Percentiles rank a stretch among this genome's conserved stretches.
phyloP scores from a whole-genome alignment of 345 rosid species.

The Rubroshorea leprosula region DNA sequence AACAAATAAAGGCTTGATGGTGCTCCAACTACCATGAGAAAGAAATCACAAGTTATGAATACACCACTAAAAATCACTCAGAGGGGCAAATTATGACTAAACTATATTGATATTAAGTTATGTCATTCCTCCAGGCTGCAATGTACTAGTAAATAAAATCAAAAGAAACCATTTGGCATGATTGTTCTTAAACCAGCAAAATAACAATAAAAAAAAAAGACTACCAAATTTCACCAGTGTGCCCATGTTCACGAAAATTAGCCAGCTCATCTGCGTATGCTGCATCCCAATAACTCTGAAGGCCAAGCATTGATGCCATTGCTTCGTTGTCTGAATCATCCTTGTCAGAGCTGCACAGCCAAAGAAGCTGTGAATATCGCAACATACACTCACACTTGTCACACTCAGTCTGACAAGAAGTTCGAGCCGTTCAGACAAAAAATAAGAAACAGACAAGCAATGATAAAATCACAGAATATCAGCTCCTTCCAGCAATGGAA shows the following conservation, averaged over 20 bases:
- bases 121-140: too few species aligned
- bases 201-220: too few species aligned
- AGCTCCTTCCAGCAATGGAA: too few species aligned
- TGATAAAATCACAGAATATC: slow-evolving; percentile 74
- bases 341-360: slow-evolving; percentile 75
- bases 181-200: too few species aligned
- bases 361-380: neutral
- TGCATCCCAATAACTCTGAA: slow-evolving; percentile 88
- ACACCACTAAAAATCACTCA: too few species aligned
- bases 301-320: slow-evolving; percentile 35
- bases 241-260: slow-evolving; percentile 89
- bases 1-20: too few species aligned
- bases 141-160: too few species aligned
- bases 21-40: too few species aligned
- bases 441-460: slow-evolving; percentile 89
- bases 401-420: neutral
- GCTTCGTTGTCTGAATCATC: slow-evolving; percentile 87
- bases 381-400: neutral
- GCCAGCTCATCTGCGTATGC: slow-evolving; percentile 77
- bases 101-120: too few species aligned
- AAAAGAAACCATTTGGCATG: too few species aligned
- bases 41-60: too few species aligned
- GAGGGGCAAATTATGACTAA: too few species aligned
- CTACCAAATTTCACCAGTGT: slow-evolving; percentile 90
- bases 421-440: neutral